Evolutionary conservation across 768 basidiomycete genomes (phyloP).

Genomic region (Lactarius psammicola): DNA sequence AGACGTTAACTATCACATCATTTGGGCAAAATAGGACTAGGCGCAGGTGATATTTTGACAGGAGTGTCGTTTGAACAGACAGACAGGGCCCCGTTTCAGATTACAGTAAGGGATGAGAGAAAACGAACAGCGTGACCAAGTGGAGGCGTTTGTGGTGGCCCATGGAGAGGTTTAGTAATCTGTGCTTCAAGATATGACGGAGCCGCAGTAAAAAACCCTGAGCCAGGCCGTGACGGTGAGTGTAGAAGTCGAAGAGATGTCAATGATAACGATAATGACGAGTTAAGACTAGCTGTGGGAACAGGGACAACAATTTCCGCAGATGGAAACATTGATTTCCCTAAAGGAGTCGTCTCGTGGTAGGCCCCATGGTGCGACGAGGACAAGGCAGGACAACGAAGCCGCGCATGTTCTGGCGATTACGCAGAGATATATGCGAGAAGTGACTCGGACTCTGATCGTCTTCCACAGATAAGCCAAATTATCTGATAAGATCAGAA

Average conservation of each 20-base stretch:
- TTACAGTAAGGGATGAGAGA: not conserved
- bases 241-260: not conserved
- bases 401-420: not conserved
- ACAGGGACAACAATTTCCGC: not conserved
- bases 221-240: not conserved
- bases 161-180: not conserved
- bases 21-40: not conserved
- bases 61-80: not conserved
- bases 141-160: not conserved
- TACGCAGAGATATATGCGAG: not conserved
- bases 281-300: constrained; percentile 10
- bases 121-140: not conserved
- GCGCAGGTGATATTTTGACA: constrained; percentile 11
- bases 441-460: not conserved
- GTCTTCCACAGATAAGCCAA: not conserved
- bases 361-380: not conserved
- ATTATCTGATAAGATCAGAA: not conserved
- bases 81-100: constrained; percentile 7
- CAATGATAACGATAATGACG: not conserved
- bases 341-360: constrained; percentile 1
- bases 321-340: constrained; percentile 22
- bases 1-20: constrained; percentile 13
- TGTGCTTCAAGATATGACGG: not conserved
- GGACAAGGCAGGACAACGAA: not conserved
- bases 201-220: not conserved